These are phyloP conservation scores for Kuraishia floccosa DNA, from an alignment of 805 yeast species.

Conservation along the genomic window DNA sequence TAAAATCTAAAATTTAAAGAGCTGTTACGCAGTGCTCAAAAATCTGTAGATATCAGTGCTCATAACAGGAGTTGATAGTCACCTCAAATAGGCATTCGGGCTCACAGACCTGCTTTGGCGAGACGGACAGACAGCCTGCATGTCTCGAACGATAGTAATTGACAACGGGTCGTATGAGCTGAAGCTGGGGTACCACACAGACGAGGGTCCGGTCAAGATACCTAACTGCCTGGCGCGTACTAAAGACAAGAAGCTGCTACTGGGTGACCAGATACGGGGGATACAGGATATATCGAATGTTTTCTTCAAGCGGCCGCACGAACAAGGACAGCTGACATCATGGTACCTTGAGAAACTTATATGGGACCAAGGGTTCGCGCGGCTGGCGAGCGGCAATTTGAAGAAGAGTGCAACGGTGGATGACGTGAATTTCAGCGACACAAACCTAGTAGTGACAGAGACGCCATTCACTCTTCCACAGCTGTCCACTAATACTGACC, in stretches of 20 bases:
- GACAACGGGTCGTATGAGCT: slow-evolving; percentile 88
- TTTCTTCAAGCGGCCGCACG: slow-evolving; percentile 69
- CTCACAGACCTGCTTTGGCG: too few relatives aligned
- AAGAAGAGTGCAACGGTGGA: slow-evolving; percentile 13
- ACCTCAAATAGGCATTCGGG: too few relatives aligned
- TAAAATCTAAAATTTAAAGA: too few relatives aligned
- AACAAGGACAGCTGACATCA: slow-evolving; percentile 77
- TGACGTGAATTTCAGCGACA: slow-evolving; percentile 33
- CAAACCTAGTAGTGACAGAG: slow-evolving; percentile 65
- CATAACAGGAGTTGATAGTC: too few relatives aligned
- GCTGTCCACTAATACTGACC: slow-evolving; percentile 77
- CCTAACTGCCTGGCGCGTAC: slow-evolving; percentile 68
- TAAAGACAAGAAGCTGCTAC: slow-evolving; percentile 57
- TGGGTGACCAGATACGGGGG: slow-evolving; percentile 57
- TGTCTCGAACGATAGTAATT: slow-evolving; percentile 36
- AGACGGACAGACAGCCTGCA: too few relatives aligned
- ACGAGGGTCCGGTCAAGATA: slow-evolving; percentile 36
- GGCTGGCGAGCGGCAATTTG: slow-evolving; percentile 19
- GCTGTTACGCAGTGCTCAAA: too few relatives aligned
- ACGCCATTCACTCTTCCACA: slow-evolving; percentile 75
- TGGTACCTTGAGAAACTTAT: slow-evolving; percentile 87
- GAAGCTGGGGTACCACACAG: slow-evolving; percentile 44
- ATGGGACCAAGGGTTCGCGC: slow-evolving; percentile 75
- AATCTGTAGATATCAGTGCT: too few relatives aligned
- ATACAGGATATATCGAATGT: slow-evolving; percentile 70